A percentile compares a stretch with the other conserved stretches of the same genome.
Evolutionary conservation across 768 basidiomycete genomes (phyloP).

Genomic region (Galerina marginata): DNA sequence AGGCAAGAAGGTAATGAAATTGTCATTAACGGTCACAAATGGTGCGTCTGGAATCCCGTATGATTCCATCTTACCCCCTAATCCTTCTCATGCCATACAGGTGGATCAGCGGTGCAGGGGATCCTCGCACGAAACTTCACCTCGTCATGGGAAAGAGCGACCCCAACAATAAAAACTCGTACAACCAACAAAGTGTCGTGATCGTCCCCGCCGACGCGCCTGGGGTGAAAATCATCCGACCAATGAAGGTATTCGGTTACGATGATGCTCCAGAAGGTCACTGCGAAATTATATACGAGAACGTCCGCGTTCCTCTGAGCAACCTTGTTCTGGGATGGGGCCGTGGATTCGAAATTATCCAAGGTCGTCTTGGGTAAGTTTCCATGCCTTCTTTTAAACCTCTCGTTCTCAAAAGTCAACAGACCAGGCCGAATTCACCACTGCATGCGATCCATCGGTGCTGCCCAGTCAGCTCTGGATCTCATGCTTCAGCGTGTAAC

Average conservation of each 20-base stretch:
- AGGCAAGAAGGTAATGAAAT: conserved; percentile 85
- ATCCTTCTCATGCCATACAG: conserved; percentile 38
- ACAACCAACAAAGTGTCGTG: conserved; percentile 92
- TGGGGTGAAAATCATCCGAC: conserved; percentile 89
- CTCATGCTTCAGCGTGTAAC: conserved; percentile 90
- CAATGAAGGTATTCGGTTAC: conserved; percentile 93
- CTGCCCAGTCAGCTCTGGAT: conserved; percentile 84
- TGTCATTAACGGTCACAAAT: conserved; percentile 96
- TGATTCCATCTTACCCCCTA: not conserved
- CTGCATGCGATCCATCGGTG: conserved; percentile 97
- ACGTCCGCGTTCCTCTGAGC: conserved; percentile 85
- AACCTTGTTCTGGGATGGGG: conserved; percentile 95
- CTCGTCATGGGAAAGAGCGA: conserved; percentile 96
- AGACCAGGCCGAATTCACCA: conserved; percentile 97
- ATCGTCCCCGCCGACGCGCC: conserved; percentile 89
- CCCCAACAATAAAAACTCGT: conserved; percentile 73
- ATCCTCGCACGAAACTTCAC: conserved; percentile 87
- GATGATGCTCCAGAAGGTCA: conserved; percentile 98
- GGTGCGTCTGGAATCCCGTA: conserved; percentile 49
- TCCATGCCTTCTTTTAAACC: not conserved
- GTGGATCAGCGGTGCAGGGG: conserved; percentile 98
- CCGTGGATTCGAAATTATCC: conserved; percentile 95
- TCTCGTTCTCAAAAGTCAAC: not conserved
- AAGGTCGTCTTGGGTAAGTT: conserved; percentile 89
- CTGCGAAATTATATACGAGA: conserved; percentile 92